Conservation (phyloP, 2,329 filamentous ascomycete species). For the Aaosphaeria pasadenensis region DNA sequence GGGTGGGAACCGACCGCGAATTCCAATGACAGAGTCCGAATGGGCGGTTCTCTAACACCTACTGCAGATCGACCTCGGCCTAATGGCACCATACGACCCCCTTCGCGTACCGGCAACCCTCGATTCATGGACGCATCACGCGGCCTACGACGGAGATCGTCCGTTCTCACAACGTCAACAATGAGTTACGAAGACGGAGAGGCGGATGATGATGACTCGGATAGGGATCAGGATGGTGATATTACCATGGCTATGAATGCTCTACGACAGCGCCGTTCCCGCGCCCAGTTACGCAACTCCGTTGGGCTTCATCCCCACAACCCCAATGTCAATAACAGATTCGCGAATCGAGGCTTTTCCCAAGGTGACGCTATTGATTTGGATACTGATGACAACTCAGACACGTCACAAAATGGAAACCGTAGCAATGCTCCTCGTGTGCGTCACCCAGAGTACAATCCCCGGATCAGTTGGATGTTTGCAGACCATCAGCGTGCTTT, state of each 20-base stretch:
- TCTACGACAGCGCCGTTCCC: constrained; percentile 33
- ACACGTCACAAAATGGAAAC: constrained; percentile 32
- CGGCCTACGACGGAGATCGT: constrained; percentile 37
- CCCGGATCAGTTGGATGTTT: constrained; percentile 41
- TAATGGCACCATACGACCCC: constrained; percentile 38
- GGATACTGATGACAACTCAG: constrained; percentile 39
- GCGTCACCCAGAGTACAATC: constrained; percentile 36
- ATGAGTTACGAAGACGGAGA: constrained; percentile 40
- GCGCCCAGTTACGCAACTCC: constrained; percentile 29
- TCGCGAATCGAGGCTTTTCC: constrained; percentile 21
- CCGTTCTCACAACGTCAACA: constrained; percentile 32
- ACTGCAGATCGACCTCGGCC: constrained; percentile 44
- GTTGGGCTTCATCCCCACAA: constrained; percentile 21
- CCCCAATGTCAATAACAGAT: constrained; percentile 12
- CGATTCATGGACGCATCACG: constrained; percentile 34
- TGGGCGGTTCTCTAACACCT: constrained; percentile 47
- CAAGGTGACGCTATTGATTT: constrained; percentile 24
- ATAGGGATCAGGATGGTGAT: constrained; percentile 36
- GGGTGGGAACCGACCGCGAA: constrained; percentile 45
- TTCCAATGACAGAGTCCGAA: constrained; percentile 44
- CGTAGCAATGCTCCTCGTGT: constrained; percentile 16
- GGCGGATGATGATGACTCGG: constrained; percentile 42
- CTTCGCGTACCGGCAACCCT: constrained; percentile 34
- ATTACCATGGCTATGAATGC: constrained; percentile 33
- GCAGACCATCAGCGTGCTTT: constrained; percentile 39